Base-by-base conservation (phyloP, 257 asterid genomes). In the Dorcoceras hygrometricum region DNA sequence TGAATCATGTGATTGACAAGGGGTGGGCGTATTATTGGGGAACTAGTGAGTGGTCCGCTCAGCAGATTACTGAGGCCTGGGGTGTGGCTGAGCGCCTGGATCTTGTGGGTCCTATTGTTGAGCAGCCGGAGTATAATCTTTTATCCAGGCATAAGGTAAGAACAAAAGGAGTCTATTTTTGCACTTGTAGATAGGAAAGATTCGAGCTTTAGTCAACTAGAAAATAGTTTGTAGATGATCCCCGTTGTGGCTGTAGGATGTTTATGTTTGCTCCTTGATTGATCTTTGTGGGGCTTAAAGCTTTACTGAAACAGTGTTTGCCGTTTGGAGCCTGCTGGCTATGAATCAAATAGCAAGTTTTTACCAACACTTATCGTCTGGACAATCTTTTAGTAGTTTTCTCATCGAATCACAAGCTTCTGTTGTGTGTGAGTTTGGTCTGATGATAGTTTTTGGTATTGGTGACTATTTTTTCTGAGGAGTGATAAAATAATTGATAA, bases 21-120 rank as follows among this genome's bases (percentile, higher is more conserved):
- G 99, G 99, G 0, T 90, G 95, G 99, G 99, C 99, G 10, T 90
- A 75, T 73, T 94, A 94, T 65, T 90, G 99, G 99, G 97, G 99
- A 9, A 94, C 99, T 0, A 94, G 99, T 60, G 99, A 94, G 78
- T 94, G 99, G 99, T 85, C 95, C 34, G 87, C 97, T 23, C 96
- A 94, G 80, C 96, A 90, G 96, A 90, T 94, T 55, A 94, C 97
- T 12, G 99, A 94, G 82, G 99, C 99, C 16, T 94, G 99, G 95
- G 82, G 89, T 26, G 86, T 79, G 57, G 97, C 99, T 20, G 77
- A 87, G 32, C 83, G 92, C 75, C 75, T 90, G 82, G 96, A 84
- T 87, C 97, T 94, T 22, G 86, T 90, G 23, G 99, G 97, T 1
- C 99, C 97, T 11, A 67, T 90, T 63, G 97, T 88, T 57, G 99